Conservation (phyloP, 2,329 filamentous ascomycete species). For the Diplodia seriata region DNA sequence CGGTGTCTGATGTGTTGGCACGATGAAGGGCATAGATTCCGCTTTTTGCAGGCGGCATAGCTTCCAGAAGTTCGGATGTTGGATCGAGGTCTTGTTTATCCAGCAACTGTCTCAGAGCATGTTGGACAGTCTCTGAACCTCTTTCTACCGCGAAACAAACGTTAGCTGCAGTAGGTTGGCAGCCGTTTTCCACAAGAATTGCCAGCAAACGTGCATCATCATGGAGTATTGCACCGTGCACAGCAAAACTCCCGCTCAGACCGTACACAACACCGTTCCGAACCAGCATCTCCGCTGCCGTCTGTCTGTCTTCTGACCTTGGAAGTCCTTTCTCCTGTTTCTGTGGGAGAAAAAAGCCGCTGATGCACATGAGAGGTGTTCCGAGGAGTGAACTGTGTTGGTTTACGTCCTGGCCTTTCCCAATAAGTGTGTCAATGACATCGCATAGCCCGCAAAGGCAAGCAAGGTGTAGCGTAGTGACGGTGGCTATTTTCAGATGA, state of each 20-base stretch:
- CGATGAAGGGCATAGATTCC: not conserved
- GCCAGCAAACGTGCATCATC: not conserved
- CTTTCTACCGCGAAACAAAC: not conserved
- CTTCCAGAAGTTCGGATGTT: not conserved
- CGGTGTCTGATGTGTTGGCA: not conserved
- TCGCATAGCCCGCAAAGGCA: conserved; percentile 1
- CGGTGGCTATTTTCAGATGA: not conserved
- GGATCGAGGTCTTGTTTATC: not conserved
- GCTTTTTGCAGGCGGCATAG: too few relatives aligned
- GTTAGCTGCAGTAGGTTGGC: not conserved
- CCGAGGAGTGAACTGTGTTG: not conserved
- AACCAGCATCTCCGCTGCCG: not conserved
- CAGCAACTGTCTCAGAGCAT: not conserved
- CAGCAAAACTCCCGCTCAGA: not conserved
- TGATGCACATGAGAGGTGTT: not conserved
- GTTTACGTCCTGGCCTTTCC: not conserved
- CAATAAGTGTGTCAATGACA: not conserved
- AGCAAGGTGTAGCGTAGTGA: conserved; percentile 5
- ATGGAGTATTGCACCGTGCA: not conserved
- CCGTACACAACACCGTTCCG: not conserved
- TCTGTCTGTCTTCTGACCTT: not conserved
- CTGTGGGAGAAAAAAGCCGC: not conserved
- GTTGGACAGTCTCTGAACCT: not conserved
- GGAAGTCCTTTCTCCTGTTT: not conserved
- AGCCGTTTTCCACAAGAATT: not conserved